A percentile compares a stretch with the other conserved stretches of the same genome.
These are phyloP conservation scores for Cladosporium austrohemisphaericum DNA, from an alignment of 2,329 filamentous ascomycete genomes.

Conservation along the genomic window DNA sequence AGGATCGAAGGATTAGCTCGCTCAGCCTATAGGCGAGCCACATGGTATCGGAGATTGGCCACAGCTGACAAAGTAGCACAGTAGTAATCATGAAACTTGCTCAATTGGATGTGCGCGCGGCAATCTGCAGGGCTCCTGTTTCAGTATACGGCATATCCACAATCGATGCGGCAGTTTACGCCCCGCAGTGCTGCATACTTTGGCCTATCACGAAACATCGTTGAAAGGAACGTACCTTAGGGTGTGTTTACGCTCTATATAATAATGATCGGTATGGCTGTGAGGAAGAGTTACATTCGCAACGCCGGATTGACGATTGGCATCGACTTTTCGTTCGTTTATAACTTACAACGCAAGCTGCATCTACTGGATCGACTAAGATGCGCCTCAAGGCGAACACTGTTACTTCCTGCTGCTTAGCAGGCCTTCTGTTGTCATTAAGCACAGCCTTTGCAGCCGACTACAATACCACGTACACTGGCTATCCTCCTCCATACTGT, in stretches of 20 bases:
- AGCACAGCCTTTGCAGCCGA: neutral
- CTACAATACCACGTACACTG: conserved; percentile 10
- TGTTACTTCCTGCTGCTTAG: neutral
- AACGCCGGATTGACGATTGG: too few species aligned
- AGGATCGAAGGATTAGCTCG: too few species aligned
- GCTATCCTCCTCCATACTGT: conserved; percentile 8
- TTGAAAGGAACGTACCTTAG: too few species aligned
- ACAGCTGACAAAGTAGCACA: too few species aligned
- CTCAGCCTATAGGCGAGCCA: too few species aligned
- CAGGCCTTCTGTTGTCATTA: neutral
- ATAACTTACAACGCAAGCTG: neutral
- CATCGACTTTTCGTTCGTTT: neutral
- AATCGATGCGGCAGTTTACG: neutral
- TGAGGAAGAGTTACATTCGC: too few species aligned
- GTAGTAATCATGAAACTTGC: too few species aligned
- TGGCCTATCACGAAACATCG: too few species aligned
- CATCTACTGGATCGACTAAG: neutral
- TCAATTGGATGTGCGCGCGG: neutral
- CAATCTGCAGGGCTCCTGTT: neutral
- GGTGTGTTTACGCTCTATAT: too few species aligned
- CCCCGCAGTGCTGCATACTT: neutral
- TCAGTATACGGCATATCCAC: neutral
- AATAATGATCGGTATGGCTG: too few species aligned
- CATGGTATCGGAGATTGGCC: too few species aligned
- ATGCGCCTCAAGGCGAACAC: neutral